Conservation (phyloP, 345 rosid species). For the Pugionium dolabratum region DNA sequence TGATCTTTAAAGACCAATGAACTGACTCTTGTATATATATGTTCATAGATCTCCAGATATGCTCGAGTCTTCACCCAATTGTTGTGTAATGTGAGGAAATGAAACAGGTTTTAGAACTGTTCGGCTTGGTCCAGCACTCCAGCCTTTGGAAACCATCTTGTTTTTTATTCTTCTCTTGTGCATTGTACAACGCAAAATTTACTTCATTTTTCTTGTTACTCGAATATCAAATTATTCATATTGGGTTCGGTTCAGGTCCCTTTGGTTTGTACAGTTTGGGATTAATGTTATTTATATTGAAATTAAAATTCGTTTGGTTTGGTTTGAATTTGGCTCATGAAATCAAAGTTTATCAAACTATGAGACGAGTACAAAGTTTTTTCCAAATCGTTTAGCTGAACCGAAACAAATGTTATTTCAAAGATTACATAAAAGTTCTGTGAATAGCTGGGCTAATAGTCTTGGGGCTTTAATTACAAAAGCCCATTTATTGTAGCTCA, state of each 20-base stretch:
- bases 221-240: background rate
- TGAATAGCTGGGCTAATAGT: background rate
- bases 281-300: slow-evolving; percentile 8
- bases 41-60: slow-evolving; percentile 68
- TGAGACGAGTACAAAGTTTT: background rate
- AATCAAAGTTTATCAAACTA: background rate
- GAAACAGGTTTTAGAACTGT: slow-evolving; percentile 15
- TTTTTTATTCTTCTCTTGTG: background rate
- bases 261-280: background rate
- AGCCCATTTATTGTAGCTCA: background rate
- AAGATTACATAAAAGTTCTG: too few relatives aligned
- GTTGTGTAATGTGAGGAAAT: slow-evolving; percentile 70
- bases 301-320: background rate
- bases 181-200: slow-evolving; percentile 28
- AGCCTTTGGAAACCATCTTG: background rate
- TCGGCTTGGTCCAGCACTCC: slow-evolving; percentile 11
- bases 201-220: background rate
- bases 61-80: slow-evolving; percentile 70
- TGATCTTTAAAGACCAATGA: background rate
- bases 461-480: background rate
- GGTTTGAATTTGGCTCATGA: background rate
- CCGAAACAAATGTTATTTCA: too few relatives aligned
- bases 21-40: slow-evolving; percentile 17
- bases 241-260: slow-evolving; percentile 9
- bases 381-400: too few relatives aligned